phyloP scores from a whole-genome alignment of 345 rosid genomes.

The Bruguiera parviflora region DNA sequence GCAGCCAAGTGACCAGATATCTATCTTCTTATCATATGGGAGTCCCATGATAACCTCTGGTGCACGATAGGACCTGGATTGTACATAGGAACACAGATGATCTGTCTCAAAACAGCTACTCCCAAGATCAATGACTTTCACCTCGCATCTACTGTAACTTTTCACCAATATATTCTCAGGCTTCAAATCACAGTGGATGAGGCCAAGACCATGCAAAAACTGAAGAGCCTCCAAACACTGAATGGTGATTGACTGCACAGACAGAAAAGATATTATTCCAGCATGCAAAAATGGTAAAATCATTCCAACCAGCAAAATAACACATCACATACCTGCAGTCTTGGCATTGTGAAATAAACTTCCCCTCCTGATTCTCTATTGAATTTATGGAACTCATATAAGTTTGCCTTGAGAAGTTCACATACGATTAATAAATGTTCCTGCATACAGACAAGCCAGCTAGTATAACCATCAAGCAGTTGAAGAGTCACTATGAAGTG shows the following conservation, averaged over 20 bases:
- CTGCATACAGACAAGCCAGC: conserved; percentile 38
- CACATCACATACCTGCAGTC: conserved; percentile 72
- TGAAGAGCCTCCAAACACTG: conserved; percentile 97
- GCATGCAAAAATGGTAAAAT: conserved; percentile 2
- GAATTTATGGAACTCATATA: conserved; percentile 95
- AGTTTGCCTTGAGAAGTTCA: conserved; percentile 97
- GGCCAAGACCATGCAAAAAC: conserved; percentile 92
- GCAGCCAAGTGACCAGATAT: conserved; percentile 99
- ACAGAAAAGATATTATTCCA: conserved; percentile 25
- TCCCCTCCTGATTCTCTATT: conserved; percentile 98
- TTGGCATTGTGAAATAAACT: conserved; percentile 98
- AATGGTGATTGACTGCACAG: conserved; percentile 85
- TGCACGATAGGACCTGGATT: conserved; percentile 96
- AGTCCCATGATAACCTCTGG: conserved; percentile 96
- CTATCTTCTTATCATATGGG: conserved; percentile 94
- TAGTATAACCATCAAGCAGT: conserved; percentile 13
- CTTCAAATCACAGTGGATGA: conserved; percentile 94
- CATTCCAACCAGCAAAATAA: conserved; percentile 15
- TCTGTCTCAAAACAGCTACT: conserved; percentile 99
- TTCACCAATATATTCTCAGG: conserved; percentile 95
- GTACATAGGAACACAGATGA: conserved; percentile 96
- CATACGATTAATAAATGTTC: conserved; percentile 98
- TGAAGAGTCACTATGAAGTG: not conserved
- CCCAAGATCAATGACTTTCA: conserved; percentile 99
- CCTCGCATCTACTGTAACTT: conserved; percentile 97